A percentile compares a stretch with the other conserved stretches of the same genome.
Evolutionary conservation across 2,329 filamentous ascomycete genomes (phyloP).

Genomic region (Davidsoniella neocaledoniae): DNA sequence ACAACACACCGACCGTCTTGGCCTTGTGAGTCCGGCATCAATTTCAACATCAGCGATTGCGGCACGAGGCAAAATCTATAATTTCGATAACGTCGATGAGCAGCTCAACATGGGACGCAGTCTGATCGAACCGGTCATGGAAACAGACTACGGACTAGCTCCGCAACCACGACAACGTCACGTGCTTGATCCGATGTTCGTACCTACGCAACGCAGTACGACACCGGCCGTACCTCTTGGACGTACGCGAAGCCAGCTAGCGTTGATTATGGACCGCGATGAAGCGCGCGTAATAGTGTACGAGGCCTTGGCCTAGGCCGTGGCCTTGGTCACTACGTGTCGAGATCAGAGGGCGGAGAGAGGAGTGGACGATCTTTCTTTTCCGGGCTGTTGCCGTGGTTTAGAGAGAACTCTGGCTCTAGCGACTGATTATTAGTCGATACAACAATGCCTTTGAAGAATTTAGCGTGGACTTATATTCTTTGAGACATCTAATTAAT

Average conservation of each 20-base stretch:
- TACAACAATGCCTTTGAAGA: no score
- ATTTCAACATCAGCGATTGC: constrained; percentile 24
- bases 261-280: constrained; percentile 38
- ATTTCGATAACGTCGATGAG: constrained; percentile 19
- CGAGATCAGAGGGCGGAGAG: not conserved
- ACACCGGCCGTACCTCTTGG: constrained; percentile 31
- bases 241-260: constrained; percentile 44
- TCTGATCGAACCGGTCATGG: constrained; percentile 7
- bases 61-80: constrained; percentile 28
- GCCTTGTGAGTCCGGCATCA: not conserved
- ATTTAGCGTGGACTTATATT: not conserved
- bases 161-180: constrained; percentile 16
- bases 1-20: not conserved
- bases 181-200: constrained; percentile 24
- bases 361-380: not conserved
- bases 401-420: not conserved
- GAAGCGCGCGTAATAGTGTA: constrained; percentile 17
- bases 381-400: constrained; percentile 5
- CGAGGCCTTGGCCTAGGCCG: not conserved
- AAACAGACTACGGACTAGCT: constrained; percentile 16
- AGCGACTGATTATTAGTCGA: not conserved
- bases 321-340: not conserved
- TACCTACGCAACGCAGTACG: constrained; percentile 32
- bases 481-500: not conserved
- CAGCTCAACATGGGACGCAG: constrained; percentile 11